Evolutionary conservation across 192 early-diverging fungal genomes (phyloP).

Genomic region (Bifiguratus adelaidae): DNA sequence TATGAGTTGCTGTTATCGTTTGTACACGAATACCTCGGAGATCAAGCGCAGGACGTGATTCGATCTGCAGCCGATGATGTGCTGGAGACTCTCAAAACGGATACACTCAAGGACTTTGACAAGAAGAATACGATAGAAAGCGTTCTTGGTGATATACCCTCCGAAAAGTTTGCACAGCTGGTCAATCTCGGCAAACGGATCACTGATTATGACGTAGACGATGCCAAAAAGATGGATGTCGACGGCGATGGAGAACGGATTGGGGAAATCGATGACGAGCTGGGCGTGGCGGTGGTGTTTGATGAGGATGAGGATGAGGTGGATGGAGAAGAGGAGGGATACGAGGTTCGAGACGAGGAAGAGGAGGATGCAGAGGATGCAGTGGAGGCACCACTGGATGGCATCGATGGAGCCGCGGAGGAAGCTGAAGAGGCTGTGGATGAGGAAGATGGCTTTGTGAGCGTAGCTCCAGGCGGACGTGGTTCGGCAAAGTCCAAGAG

Average conservation of each 20-base stretch:
- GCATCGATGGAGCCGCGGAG: slow-evolving; percentile 19
- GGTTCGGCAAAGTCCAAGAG: not conserved
- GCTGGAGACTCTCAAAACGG: slow-evolving; percentile 74
- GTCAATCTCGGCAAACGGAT: slow-evolving; percentile 91
- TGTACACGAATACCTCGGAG: slow-evolving; percentile 69
- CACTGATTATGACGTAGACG: slow-evolving; percentile 71
- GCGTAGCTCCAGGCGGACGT: slow-evolving; percentile 20
- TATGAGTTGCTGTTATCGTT: slow-evolving; percentile 88
- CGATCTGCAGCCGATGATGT: slow-evolving; percentile 81
- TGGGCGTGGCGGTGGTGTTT: slow-evolving; percentile 93
- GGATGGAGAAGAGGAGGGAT: slow-evolving; percentile 56
- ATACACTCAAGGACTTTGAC: slow-evolving; percentile 77
- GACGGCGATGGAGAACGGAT: slow-evolving; percentile 45
- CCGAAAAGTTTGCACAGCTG: slow-evolving; percentile 78
- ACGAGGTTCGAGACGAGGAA: slow-evolving; percentile 41
- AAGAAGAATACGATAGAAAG: slow-evolving; percentile 77
- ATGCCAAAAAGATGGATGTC: slow-evolving; percentile 34
- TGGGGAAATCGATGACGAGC: slow-evolving; percentile 70
- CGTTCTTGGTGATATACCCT: slow-evolving; percentile 55
- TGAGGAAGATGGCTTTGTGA: slow-evolving; percentile 42
- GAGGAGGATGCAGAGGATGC: slow-evolving; percentile 51
- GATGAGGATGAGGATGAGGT: slow-evolving; percentile 92
- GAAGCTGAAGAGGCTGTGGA: slow-evolving; percentile 45
- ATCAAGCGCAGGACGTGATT: slow-evolving; percentile 86
- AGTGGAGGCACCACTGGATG: slow-evolving; percentile 21